Percentiles rank a stretch among this genome's conserved stretches.
Evolutionary conservation across 2,329 filamentous ascomycete species (phyloP).

Genomic region (Intubia oerlemansii): DNA sequence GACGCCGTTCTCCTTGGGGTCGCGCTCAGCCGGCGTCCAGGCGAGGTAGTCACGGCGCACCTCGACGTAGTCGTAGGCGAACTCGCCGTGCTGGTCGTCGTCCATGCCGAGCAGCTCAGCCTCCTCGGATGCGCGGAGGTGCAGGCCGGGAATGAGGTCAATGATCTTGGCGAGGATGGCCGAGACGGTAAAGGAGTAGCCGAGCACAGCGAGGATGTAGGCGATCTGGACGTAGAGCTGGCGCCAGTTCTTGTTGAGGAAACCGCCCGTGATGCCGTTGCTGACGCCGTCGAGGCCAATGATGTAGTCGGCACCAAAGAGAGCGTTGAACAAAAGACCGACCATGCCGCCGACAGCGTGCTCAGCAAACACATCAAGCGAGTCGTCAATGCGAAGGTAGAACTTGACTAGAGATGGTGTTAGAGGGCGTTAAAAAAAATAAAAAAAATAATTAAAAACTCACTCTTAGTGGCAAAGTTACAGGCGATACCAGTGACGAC

Average conservation of each 20-base stretch:
- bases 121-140: conserved; percentile 61
- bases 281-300: conserved; percentile 63
- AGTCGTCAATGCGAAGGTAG: conserved; percentile 44
- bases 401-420: too few relatives aligned
- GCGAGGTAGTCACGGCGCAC: conserved; percentile 73
- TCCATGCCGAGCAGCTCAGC: conserved; percentile 77
- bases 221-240: conserved; percentile 64
- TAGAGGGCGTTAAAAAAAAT: neutral
- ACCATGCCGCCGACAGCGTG: conserved; percentile 49
- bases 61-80: conserved; percentile 80
- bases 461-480: conserved; percentile 52
- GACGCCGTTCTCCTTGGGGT: conserved; percentile 36
- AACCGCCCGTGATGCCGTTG: conserved; percentile 41
- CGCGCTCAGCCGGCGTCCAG: conserved; percentile 57
- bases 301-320: conserved; percentile 49
- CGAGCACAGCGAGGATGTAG: conserved; percentile 44
- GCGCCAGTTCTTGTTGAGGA: conserved; percentile 53
- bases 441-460: conserved; percentile 10
- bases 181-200: conserved; percentile 54
- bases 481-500: conserved; percentile 42
- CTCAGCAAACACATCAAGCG: conserved; percentile 51
- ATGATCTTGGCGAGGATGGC: conserved; percentile 53
- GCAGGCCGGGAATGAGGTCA: conserved; percentile 54
- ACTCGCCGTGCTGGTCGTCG: conserved; percentile 76
- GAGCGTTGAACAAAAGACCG: conserved; percentile 49